Evolutionary conservation across 2,329 filamentous ascomycete species (phyloP), one percentile per base, ranked within the genome.

Genomic region (Penicillium sp.): DNA sequence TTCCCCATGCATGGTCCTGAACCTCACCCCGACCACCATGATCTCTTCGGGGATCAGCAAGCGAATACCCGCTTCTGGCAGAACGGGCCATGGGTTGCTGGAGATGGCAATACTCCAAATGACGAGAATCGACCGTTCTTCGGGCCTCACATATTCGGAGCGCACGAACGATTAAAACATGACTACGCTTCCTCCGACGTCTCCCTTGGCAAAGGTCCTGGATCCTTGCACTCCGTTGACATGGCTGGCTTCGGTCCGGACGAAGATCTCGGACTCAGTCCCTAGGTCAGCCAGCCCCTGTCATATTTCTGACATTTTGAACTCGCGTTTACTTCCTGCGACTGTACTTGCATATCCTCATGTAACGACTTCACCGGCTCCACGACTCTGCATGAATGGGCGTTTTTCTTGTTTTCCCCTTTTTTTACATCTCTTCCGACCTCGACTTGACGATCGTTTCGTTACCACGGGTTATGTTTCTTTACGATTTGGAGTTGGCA

Each of bases 201-300:
- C 47, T 76, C 75, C 27, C 57, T 76, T 16, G 74, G 73, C 31
- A 71, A 73, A 42, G 74, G 74, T 1, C 75, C 75, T 4, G 74
- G 74, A 5, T 77, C 75, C 6, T 61, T 77, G 48, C 74, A 77
- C 57, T 76, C 74, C 10, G 74, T 77, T 56, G 75, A 77, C 50
- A 77, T 77, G 74, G 74, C 74, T 53, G 75, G 72, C 13, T 77
- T 77, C 49, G 73, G 74, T 27, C 69, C 75, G 31, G 75, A 77
- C 61, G 72, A 75, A 47, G 72, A 76, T 57, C 57, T 75, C 27
- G 72, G 67, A 39, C 65, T 75, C 32, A 76, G 74, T 54, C 74
- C 74, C 29, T 76, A 67, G 54, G n/a, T 42, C 9, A 36, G 18
- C 38, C 4, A 7, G 5, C 24, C 24, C 45, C 60, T 46, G 47